Evolutionary conservation across 257 asterid species (phyloP), one percentile per base, ranked within the genome.

Genomic region (Plectranthus barbatus): DNA sequence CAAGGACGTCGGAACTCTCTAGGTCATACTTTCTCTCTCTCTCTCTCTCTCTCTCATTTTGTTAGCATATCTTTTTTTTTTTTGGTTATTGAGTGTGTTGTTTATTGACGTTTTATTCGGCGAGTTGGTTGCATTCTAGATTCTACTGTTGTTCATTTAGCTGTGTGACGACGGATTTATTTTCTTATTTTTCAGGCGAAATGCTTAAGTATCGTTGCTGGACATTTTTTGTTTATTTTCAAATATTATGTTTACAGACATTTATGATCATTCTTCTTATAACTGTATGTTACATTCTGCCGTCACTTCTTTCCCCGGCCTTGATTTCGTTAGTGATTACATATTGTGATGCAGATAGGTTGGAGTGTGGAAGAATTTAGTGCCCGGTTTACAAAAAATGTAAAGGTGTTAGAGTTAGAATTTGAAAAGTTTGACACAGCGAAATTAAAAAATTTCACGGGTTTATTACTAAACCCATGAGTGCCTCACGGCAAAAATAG

Each of bases 1-100:
- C 64, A 81, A 84, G 66, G 93, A 85, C 18, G 92, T 78, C 26
- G 89, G 72, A 13, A n/a, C n/a, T 29, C 77, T 17, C 83, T 65
- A 68, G 91, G 94, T 88, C 13, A 31, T 2, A 31, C 7, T 18
- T 23, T 26, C 47, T 53, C 14, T 3, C 8, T 5, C n/a, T n/a
- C n/a, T n/a, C n/a, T n/a, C n/a, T n/a, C n/a, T n/a, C n/a, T n/a
- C n/a, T n/a, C n/a, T 44, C 5, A 1, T 37, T 13, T 29, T 23
- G 12, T 36, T 47, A 13, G 36, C 57, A 40, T 64, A 29, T 57
- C 21, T 3, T 48, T 1, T 3, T 62, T 10, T 42, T 44, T 26
- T 26, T 26, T 26, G 31, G 2, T 26, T 26, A 26, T 26, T 26
- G 31, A 26, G 3, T 26, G 31, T 26, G 2, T 26, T 26, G 14